Percentiles rank a stretch among this genome's conserved stretches.
Conservation (phyloP, 140 eudicot genomes). For the Flaveria floridana region DNA sequence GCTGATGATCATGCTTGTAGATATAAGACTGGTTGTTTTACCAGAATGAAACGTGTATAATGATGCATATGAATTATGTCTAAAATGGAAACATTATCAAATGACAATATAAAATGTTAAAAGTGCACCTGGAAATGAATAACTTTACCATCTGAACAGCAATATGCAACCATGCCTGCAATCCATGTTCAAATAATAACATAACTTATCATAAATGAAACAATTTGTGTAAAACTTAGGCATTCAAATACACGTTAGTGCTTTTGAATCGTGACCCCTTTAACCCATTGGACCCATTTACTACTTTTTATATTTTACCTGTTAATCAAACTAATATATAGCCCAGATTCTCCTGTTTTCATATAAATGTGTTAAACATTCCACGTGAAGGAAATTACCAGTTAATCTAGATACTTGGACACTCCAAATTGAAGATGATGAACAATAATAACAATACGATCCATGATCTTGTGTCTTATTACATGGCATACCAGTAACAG, state of each 20-base stretch:
- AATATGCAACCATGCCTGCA: conserved; percentile 86
- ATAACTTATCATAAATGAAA: too few relatives aligned
- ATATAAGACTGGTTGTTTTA: neutral
- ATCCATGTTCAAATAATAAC: conserved; percentile 12
- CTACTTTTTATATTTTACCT: neutral
- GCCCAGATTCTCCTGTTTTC: neutral
- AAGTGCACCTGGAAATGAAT: conserved; percentile 71
- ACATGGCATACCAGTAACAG: conserved; percentile 64
- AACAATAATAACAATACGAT: conserved; percentile 55
- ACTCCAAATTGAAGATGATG: conserved; percentile 74
- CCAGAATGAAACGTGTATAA: neutral
- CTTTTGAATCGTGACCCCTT: neutral
- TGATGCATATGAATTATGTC: neutral
- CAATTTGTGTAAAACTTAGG: neutral
- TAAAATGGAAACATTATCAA: neutral
- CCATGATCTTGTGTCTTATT: conserved; percentile 54
- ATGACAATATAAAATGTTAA: neutral
- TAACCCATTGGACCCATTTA: neutral
- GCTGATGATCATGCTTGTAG: conserved; percentile 42
- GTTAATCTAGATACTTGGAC: conserved; percentile 65
- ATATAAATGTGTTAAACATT: neutral
- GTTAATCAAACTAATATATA: neutral
- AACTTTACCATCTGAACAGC: conserved; percentile 82
- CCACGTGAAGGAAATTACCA: conserved; percentile 43
- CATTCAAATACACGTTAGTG: neutral